These are phyloP conservation scores for Suillus plorans DNA, from an alignment of 768 basidiomycete genomes.

Conservation along the genomic window DNA sequence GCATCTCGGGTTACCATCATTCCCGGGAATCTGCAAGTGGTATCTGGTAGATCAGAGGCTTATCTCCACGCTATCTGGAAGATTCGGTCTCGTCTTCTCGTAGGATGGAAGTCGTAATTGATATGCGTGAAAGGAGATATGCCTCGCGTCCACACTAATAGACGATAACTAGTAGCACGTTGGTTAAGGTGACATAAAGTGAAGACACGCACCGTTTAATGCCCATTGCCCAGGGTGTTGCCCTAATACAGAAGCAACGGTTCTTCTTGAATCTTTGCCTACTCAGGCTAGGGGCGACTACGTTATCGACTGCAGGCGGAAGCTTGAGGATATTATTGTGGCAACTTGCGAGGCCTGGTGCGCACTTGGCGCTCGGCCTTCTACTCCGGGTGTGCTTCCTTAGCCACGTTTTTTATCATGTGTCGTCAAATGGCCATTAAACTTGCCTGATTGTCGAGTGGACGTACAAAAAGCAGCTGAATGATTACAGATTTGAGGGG, in stretches of 20 bases:
- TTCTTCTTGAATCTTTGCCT: not conserved
- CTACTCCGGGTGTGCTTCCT: not conserved
- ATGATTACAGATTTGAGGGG: not conserved
- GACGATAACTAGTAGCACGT: not conserved
- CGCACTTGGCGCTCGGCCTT: not conserved
- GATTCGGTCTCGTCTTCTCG: not conserved
- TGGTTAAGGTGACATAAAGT: not conserved
- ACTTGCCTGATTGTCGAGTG: not conserved
- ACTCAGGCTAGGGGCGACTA: not conserved
- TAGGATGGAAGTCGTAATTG: not conserved
- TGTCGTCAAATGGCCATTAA: not conserved
- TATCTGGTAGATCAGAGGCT: not conserved
- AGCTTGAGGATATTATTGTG: not conserved
- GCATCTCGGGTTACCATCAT: not conserved
- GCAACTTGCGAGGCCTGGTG: not conserved
- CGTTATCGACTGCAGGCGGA: not conserved
- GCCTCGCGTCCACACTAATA: not conserved
- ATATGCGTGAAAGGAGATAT: not conserved
- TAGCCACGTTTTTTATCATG: not conserved
- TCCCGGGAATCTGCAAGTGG: not conserved
- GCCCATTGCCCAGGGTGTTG: no score
- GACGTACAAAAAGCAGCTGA: slow-evolving; percentile 1
- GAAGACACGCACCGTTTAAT: not conserved
- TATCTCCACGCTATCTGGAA: not conserved
- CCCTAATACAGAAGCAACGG: not conserved